phyloP scores from a whole-genome alignment of 257 asterid species.

The Solanum phureja region DNA sequence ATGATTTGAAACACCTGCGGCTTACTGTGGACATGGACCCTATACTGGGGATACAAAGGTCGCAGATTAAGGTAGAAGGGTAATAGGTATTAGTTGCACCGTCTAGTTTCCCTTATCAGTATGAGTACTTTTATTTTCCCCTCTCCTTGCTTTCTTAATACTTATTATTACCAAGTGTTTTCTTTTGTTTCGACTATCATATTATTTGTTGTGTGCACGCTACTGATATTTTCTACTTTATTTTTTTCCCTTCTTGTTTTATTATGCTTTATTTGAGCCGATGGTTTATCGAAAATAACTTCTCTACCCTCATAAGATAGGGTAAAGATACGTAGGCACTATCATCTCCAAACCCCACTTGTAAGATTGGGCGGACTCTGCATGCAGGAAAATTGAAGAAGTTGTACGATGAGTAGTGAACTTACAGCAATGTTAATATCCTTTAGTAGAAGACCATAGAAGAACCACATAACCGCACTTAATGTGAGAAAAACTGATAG shows the following conservation, averaged over 20 bases:
- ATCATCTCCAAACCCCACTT: no score
- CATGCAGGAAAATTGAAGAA: not conserved
- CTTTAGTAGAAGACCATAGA: constrained; percentile 32
- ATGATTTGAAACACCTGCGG: not conserved
- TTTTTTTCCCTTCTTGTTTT: no score
- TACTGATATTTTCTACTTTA: no score
- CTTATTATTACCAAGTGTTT: not conserved
- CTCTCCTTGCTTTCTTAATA: not conserved
- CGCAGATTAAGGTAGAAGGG: not conserved
- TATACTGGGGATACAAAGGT: not conserved
- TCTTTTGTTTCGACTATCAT: not conserved
- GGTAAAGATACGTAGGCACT: not conserved
- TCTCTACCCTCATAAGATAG: not conserved
- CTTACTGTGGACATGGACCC: not conserved
- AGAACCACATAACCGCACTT: constrained; percentile 52
- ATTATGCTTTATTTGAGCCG: not conserved
- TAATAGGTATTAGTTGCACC: not conserved
- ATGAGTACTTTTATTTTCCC: no score
- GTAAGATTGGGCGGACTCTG: no score
- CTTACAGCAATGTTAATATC: constrained; percentile 48
- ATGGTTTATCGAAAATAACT: no score
- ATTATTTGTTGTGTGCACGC: not conserved
- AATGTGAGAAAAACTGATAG: constrained; percentile 41
- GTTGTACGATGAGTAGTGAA: not conserved
- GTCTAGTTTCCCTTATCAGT: not conserved